Base-by-base conservation (phyloP, 2,329 filamentous ascomycete genomes). In the Colletotrichum tofieldiae region DNA sequence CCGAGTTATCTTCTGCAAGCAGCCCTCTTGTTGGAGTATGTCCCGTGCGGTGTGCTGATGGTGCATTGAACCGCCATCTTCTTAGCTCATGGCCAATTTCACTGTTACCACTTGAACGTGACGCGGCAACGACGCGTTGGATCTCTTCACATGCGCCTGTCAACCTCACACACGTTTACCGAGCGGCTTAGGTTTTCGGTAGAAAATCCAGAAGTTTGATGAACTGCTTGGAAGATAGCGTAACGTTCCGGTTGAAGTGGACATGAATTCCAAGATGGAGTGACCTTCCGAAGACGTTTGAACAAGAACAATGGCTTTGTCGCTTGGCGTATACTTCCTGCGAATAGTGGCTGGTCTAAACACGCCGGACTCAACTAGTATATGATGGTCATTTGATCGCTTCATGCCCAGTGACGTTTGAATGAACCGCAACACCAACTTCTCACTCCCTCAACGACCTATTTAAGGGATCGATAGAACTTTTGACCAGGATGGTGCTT, bases 341-440 rank as follows among this genome's bases (percentile, higher is more conserved):
- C 14, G 11, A 39, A 43, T 67, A 45, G 49, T 51, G 54, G 14
- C 14, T 11, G 35, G 43, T 51, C 56, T 56, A 62, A 49, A 23
- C 4, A 55, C 16, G 16, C 41, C 64, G 64, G 64, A 62, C 41
- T 35, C n/a, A 12, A 37, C 29, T 71, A 71, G 68, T 60, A 71
- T 58, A 51, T 67, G 54, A 67, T 55, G 51, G 60, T 71, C 68
- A 71, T 64, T 71, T 71, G 68, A 71, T 62, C 64, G 16, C 32
- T 35, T 47, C 32, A 23, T 51, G 39, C 43, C 56, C n/a, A 67
- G 64, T 67, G 64, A 67, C 56, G 20, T 43, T 12, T 43, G 26
- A 23, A 3, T 43, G 2, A 37, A 14, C 35, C 9, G 23, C 41
- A 55, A 47, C 56, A 49, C 35, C 11, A 43, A 67, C 66, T 35